Percentiles rank a stretch among this genome's conserved stretches.
These are phyloP conservation scores for Calvatia gigantea DNA, from an alignment of 768 basidiomycete species.

Conservation along the genomic window DNA sequence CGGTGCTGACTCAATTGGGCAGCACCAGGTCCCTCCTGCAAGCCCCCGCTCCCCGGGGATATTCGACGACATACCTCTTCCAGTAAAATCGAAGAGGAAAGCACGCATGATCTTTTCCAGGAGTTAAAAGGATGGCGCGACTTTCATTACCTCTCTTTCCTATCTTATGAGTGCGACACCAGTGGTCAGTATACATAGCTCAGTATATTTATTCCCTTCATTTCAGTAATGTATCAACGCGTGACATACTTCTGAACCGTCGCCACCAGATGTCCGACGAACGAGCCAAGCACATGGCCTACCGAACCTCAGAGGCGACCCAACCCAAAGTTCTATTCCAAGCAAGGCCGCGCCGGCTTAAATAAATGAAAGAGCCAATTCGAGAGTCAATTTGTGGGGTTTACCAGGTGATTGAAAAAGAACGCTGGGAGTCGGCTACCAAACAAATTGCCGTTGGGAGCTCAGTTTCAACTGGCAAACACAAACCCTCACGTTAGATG, in stretches of 20 bases:
- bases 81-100: conserved; percentile 11
- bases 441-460: background rate
- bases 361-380: too few relatives aligned
- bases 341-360: too few relatives aligned
- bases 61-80: conserved; percentile 10
- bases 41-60: background rate
- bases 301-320: too few relatives aligned
- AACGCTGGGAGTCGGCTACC: background rate
- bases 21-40: background rate
- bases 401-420: background rate
- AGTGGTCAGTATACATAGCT: background rate
- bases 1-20: background rate
- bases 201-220: background rate
- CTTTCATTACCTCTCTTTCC: background rate
- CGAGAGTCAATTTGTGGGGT: background rate
- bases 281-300: too few relatives aligned
- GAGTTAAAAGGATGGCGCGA: too few relatives aligned
- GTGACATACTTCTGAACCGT: too few relatives aligned
- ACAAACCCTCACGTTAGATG: background rate
- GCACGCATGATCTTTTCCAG: conserved; percentile 7
- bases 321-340: too few relatives aligned
- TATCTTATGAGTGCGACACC: background rate
- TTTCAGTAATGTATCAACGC: background rate
- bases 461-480: background rate
- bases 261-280: too few relatives aligned